Conservation (phyloP, 495 filamentous ascomycete genomes). For the Copromyces sp. region DNA sequence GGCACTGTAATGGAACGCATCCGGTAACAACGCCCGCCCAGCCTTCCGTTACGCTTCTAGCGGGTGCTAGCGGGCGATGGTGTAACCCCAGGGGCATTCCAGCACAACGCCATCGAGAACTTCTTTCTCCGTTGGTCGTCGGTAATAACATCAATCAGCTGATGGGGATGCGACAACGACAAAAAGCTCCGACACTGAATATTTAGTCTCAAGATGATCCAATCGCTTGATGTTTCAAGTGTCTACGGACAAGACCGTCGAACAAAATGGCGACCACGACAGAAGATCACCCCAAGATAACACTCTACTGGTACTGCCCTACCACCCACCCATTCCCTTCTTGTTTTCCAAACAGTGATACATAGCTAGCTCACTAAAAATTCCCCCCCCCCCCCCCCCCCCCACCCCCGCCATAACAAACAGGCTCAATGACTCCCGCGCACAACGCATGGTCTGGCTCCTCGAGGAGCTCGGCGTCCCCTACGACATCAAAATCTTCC, state of each 20-base stretch:
- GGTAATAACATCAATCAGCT: not conserved
- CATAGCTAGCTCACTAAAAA: not conserved
- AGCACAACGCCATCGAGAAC: not conserved
- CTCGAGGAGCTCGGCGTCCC: constrained; percentile 72
- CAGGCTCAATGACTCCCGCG: constrained; percentile 69
- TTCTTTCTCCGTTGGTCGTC: not conserved
- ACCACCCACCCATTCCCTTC: not conserved
- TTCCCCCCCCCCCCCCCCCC: too few relatives aligned
- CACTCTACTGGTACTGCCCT: constrained; percentile 2
- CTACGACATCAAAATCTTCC: constrained; percentile 69
- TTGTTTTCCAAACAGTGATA: not conserved
- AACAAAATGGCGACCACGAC: constrained; percentile 1
- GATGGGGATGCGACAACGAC: not conserved
- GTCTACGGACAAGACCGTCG: not conserved
- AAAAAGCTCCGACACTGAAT: not conserved
- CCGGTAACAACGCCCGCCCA: not conserved
- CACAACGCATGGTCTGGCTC: constrained; percentile 82
- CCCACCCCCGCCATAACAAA: not conserved
- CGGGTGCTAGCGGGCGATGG: not conserved
- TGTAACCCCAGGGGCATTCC: not conserved
- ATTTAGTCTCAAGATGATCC: not conserved
- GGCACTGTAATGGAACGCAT: not conserved
- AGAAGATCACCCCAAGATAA: constrained; percentile 1
- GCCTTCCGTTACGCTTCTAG: not conserved
- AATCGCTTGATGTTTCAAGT: not conserved